Evolutionary conservation across 2,329 filamentous ascomycete species (phyloP).

Genomic region (Apiospora saccharicola): DNA sequence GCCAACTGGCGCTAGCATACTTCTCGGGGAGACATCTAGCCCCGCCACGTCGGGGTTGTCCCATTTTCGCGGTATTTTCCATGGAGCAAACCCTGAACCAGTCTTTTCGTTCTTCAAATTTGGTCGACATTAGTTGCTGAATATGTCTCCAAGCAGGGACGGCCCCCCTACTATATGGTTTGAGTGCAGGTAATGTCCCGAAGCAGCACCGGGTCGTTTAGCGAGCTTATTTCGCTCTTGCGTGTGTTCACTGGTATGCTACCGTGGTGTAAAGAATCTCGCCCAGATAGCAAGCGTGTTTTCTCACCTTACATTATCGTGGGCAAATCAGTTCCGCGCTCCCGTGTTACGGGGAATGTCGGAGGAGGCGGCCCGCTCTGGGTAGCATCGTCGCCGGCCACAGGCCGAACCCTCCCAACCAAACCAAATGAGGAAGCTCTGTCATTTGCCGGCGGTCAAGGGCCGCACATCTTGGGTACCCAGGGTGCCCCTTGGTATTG

Average conservation of each 20-base stretch:
- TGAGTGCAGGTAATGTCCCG: neutral
- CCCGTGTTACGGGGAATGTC: neutral
- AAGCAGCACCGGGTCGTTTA: neutral
- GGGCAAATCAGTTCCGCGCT: neutral
- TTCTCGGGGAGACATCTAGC: neutral
- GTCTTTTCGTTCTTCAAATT: neutral
- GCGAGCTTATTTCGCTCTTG: neutral
- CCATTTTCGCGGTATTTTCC: neutral
- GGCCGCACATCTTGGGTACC: neutral
- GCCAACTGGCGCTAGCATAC: neutral
- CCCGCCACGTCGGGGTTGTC: neutral
- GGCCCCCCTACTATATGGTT: too few relatives aligned
- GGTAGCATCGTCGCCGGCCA: neutral
- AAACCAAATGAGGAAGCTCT: neutral
- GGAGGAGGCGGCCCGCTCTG: constrained; percentile 11
- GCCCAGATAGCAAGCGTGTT: neutral
- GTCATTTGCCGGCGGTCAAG: neutral
- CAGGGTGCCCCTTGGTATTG: neutral
- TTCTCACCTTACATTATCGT: neutral
- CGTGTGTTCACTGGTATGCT: neutral
- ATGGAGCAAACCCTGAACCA: neutral
- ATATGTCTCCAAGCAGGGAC: neutral
- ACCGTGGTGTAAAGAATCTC: neutral
- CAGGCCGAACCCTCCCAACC: neutral
- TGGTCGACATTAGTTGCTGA: neutral